These are phyloP conservation scores for Aechmea fasciata DNA, from an alignment of 176 grass and related monocot species.

Conservation along the genomic window DNA sequence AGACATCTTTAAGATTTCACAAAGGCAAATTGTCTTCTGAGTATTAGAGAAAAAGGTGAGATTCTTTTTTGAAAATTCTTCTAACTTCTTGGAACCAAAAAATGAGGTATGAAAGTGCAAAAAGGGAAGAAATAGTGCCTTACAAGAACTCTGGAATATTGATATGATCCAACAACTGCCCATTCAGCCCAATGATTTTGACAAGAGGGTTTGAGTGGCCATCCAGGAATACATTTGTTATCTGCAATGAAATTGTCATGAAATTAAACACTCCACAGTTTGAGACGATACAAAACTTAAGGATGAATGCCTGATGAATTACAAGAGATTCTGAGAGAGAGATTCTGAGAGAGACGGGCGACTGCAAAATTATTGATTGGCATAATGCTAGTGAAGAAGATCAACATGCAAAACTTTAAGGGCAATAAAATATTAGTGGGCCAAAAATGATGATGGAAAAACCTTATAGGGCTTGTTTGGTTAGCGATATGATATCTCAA, in stretches of 20 bases:
- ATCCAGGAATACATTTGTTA: slow-evolving; percentile 60
- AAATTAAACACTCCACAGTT: background rate
- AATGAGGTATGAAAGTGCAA: background rate
- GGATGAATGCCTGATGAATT: background rate
- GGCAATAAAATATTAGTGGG: no score
- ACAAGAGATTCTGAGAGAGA: no score
- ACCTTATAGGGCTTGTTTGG: no score
- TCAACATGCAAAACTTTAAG: no score
- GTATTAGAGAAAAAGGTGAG: background rate
- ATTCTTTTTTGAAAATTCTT: background rate
- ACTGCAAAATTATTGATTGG: no score
- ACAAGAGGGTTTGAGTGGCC: slow-evolving; percentile 65
- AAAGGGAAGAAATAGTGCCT: background rate
- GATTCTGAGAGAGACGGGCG: no score
- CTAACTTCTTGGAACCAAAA: background rate
- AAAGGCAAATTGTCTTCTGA: background rate
- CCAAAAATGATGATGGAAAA: no score
- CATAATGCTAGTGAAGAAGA: no score
- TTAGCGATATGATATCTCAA: no score
- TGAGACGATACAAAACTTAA: background rate
- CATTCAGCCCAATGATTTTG: slow-evolving; percentile 53
- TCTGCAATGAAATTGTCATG: slow-evolving; percentile 32
- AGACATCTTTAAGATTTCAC: background rate
- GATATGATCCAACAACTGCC: slow-evolving; percentile 36
- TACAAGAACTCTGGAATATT: slow-evolving; percentile 15